Percentiles rank a stretch among this genome's conserved stretches.
phyloP scores from a whole-genome alignment of 768 basidiomycete species.

The Suillus fuscotomentosus region DNA sequence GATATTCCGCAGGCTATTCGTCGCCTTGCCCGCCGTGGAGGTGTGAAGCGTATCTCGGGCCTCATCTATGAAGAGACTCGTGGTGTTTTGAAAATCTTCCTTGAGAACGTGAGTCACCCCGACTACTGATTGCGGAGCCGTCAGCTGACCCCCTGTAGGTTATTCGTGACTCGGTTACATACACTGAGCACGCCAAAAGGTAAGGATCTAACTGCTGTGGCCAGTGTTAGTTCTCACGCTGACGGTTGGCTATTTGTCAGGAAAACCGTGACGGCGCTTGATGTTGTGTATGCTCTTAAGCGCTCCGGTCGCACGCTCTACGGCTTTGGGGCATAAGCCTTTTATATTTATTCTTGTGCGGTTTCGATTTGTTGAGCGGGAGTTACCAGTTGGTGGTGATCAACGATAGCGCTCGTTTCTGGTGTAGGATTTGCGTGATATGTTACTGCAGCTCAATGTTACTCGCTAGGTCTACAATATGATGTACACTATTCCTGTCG shows the following conservation, averaged over 20 bases:
- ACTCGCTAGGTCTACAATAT: background rate
- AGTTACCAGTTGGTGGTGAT: background rate
- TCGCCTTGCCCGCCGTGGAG: slow-evolving; percentile 88
- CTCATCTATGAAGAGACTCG: slow-evolving; percentile 93
- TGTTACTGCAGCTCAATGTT: background rate
- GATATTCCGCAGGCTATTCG: slow-evolving; percentile 76
- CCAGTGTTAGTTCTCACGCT: background rate
- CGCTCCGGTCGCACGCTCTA: slow-evolving; percentile 77
- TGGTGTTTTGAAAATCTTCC: slow-evolving; percentile 88
- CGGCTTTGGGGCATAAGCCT: slow-evolving; percentile 69
- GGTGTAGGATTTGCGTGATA: background rate
- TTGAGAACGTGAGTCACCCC: slow-evolving; percentile 66
- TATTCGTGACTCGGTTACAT: slow-evolving; percentile 89
- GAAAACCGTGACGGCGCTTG: slow-evolving; percentile 85
- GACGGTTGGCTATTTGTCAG: slow-evolving; percentile 30
- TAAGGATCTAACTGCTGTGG: slow-evolving; percentile 2
- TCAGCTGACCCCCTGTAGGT: slow-evolving; percentile 45
- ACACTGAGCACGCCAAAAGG: slow-evolving; percentile 91
- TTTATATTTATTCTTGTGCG: background rate
- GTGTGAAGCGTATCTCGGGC: slow-evolving; percentile 90
- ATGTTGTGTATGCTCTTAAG: slow-evolving; percentile 76
- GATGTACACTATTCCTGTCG: slow-evolving; percentile 1
- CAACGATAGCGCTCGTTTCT: background rate
- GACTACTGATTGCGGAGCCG: background rate
- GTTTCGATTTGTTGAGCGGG: background rate